A percentile compares a stretch with the other conserved stretches of the same genome.
phyloP scores from a whole-genome alignment of 495 filamentous ascomycete species.

The Aspergillus funiculosus region DNA sequence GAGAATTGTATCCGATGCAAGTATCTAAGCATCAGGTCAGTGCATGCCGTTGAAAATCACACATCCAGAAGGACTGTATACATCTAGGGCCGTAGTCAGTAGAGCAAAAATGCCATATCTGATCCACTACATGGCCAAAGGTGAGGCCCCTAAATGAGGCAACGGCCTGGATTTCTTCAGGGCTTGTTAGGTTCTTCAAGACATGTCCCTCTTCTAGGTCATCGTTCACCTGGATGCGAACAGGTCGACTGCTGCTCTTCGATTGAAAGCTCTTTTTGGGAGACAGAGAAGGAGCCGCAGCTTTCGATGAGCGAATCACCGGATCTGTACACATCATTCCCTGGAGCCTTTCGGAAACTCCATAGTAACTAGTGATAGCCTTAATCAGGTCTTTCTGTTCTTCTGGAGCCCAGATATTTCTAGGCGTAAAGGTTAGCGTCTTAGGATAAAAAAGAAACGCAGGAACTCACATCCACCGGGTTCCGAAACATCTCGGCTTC shows the following conservation, averaged over 20 bases:
- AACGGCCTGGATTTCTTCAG: slow-evolving; percentile 20
- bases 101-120: slow-evolving; percentile 62
- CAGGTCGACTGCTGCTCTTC: slow-evolving; percentile 8
- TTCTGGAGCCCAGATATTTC: slow-evolving; percentile 69
- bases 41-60: not conserved
- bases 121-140: slow-evolving; percentile 47
- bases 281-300: slow-evolving; percentile 7
- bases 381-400: slow-evolving; percentile 51
- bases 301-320: slow-evolving; percentile 22
- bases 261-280: slow-evolving; percentile 15
- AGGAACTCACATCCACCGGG: slow-evolving; percentile 62
- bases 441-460: not conserved
- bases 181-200: slow-evolving; percentile 23
- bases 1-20: slow-evolving; percentile 76
- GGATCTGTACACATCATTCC: slow-evolving; percentile 60
- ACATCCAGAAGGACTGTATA: slow-evolving; percentile 18
- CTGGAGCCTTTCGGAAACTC: slow-evolving; percentile 60
- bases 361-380: slow-evolving; percentile 49
- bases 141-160: slow-evolving; percentile 30
- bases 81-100: slow-evolving; percentile 55
- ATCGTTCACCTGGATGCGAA: slow-evolving; percentile 14
- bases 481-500: slow-evolving; percentile 40
- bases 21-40: slow-evolving; percentile 46
- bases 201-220: slow-evolving; percentile 34
- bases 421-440: slow-evolving; percentile 16